Base-by-base conservation (phyloP, 139 green algal genomes). In the Chlorella sp. region DNA sequence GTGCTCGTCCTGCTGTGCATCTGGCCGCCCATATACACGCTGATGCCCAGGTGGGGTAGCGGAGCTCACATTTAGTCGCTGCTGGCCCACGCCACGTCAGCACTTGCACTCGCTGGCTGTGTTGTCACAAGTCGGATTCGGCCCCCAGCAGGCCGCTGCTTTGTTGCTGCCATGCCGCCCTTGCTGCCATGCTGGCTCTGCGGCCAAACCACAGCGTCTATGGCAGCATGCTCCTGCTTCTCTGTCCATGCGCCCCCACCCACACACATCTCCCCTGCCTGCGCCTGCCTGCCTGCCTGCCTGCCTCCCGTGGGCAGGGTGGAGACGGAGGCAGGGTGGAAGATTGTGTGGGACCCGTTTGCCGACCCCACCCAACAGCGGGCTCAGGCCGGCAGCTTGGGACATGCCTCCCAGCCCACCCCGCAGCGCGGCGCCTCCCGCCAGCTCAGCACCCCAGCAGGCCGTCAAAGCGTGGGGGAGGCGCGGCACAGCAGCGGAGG, bases 11-110 rank as follows among this genome's bases (percentile, higher is more conserved):
- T 71, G 16, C 48, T 92, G 32, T 92, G 86, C 81, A 48, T 92
- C 73, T 92, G 87, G 87, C 89, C 89, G 3, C 86, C 89, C 61
- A 48, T 92, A n/a, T 68, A 39, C 34, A 89, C 87, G 21, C 40
- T 92, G 37, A 3, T 92, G 16, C 89, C 89, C 60, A 53, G 87
- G 85, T 89, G 57, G 34, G 68, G n/a, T n/a, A n/a, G n/a, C n/a
- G n/a, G n/a, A n/a, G n/a, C n/a, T n/a, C n/a, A n/a, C n/a, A n/a
- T n/a, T n/a, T n/a, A n/a, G n/a, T n/a, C n/a, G n/a, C n/a, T n/a
- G n/a, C n/a, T n/a, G n/a, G n/a, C n/a, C n/a, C 36, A 32, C 64
- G 26, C n/a, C 24, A 37, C 16, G 16, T 30, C 22, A 30, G 24
- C 66, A 30, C 66, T n/a, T n/a, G n/a, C n/a, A n/a, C n/a, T n/a